These are phyloP conservation scores for Calocybe gangraenosa DNA, from an alignment of 768 basidiomycete genomes.

Conservation along the genomic window DNA sequence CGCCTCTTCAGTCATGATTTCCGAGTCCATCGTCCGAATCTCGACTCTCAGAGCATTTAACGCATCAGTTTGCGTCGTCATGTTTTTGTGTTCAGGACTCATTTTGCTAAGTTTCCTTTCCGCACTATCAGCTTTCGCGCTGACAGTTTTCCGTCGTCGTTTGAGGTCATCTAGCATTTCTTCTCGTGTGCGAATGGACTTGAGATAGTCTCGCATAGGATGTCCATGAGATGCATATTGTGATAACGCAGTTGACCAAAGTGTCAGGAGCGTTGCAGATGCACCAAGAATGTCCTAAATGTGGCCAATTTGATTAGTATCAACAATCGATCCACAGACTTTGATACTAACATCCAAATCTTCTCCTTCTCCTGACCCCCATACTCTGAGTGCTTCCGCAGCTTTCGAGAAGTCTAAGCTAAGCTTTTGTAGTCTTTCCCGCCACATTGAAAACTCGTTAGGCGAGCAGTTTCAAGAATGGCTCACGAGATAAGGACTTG, in stretches of 20 bases:
- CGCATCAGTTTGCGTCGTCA: conserved; percentile 65
- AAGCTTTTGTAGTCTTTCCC: conserved; percentile 58
- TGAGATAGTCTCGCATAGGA: conserved; percentile 69
- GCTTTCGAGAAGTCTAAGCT: conserved; percentile 64
- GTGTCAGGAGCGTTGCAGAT: conserved; percentile 60
- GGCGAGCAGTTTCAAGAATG: conserved; percentile 9
- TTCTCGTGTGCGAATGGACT: conserved; percentile 78
- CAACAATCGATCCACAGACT: background rate
- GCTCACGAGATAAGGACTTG: conserved; percentile 69
- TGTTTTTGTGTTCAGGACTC: conserved; percentile 84
- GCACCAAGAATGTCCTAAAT: conserved; percentile 70
- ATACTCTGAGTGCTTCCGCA: conserved; percentile 64
- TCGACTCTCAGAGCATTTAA: conserved; percentile 71
- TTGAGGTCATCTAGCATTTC: conserved; percentile 78
- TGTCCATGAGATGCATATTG: conserved; percentile 71
- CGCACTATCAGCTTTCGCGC: conserved; percentile 71
- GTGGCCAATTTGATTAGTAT: background rate
- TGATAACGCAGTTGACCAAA: conserved; percentile 63
- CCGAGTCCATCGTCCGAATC: conserved; percentile 72
- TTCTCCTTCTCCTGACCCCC: conserved; percentile 81
- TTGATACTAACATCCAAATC: conserved; percentile 56
- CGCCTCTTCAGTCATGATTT: conserved; percentile 82
- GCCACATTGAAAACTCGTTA: background rate
- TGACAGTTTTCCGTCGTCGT: conserved; percentile 61
- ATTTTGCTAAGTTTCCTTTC: conserved; percentile 90